Evolutionary conservation across 352 stramenopile genomes (phyloP), one percentile per base, ranked within the genome.

Genomic region (Blastocystis sp.): DNA sequence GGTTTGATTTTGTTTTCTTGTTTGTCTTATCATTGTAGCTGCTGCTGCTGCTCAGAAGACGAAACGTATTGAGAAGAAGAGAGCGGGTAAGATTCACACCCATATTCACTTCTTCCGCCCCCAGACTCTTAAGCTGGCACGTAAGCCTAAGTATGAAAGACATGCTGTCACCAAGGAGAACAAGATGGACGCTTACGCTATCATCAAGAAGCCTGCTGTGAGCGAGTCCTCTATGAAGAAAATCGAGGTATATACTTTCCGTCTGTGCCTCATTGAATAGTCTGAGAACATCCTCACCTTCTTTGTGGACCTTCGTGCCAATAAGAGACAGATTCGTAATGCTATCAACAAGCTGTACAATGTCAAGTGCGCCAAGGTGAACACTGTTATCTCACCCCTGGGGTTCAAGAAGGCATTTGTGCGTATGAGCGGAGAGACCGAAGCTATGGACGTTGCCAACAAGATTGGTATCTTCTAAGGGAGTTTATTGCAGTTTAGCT

Each of bases 271-370:
- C 53, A 88, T 54, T 54, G 24, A 18, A 16, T 87, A 90, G 91
- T 97, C 99, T 93, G 97, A 98, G 95, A 99, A 99, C 95, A 99
- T 97, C 91, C 95, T 99, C 91, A 97, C 99, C 90, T 99, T 99
- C 94, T 97, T 99, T 91, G 97, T 99, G 68, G 97, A 99, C 92
- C 94, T 99, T 76, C 95, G 97, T 90, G 94, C 97, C 91, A 99
- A 99, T 95, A 99, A 99, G 95, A 95, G 96, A 90, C 98, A 99
- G 95, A 99, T 99, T 94, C 99, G 99, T 95, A 93, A 98, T 89
- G 97, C 97, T 79, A 96, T 99, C 63, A 98, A 98, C 93, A 95
- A 98, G 91, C 93, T 99, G 64, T 99, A 99, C 95, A 96, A 99
- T 91, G 99, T 99, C 94, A 96, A 99, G 93, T 96, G 94, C 45